A percentile compares a stretch with the other conserved stretches of the same genome.
Conservation (phyloP, 495 filamentous ascomycete genomes). For the Penicillium antarcticum region DNA sequence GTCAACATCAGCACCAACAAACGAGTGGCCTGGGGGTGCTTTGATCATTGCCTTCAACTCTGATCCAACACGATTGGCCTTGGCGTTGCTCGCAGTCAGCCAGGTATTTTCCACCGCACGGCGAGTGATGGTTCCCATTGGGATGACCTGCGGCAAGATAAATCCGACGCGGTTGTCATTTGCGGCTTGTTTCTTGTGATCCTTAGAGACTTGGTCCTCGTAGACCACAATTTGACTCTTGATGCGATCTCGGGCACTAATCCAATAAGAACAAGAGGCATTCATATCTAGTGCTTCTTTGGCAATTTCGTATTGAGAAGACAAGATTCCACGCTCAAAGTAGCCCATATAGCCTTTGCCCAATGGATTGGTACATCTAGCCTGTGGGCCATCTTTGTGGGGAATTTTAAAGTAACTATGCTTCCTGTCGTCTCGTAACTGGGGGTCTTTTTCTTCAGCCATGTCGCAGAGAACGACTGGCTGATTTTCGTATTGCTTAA, state of each 20-base stretch:
- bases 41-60: constrained; percentile 97
- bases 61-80: constrained; percentile 89
- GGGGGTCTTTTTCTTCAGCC: constrained; percentile 62
- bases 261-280: constrained; percentile 97
- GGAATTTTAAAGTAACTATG: constrained; percentile 88
- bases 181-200: constrained; percentile 7
- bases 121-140: constrained; percentile 98
- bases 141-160: constrained; percentile 97
- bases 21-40: constrained; percentile 83
- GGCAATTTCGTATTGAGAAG: constrained; percentile 82
- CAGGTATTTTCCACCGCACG: constrained; percentile 97
- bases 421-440: constrained; percentile 61
- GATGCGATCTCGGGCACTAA: constrained; percentile 88
- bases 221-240: constrained; percentile 93
- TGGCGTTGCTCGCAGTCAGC: constrained; percentile 97
- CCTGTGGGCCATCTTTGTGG: constrained; percentile 88
- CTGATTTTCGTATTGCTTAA: constrained; percentile 62
- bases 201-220: constrained; percentile 52
- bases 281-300: constrained; percentile 98
- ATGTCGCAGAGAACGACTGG: constrained; percentile 73
- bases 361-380: constrained; percentile 79
- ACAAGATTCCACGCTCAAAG: constrained; percentile 84
- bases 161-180: constrained; percentile 57
- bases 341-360: constrained; percentile 87
- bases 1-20: constrained; percentile 97